These are phyloP conservation scores for Fistulinella prunicolor DNA, from an alignment of 768 basidiomycete species.

Conservation along the genomic window DNA sequence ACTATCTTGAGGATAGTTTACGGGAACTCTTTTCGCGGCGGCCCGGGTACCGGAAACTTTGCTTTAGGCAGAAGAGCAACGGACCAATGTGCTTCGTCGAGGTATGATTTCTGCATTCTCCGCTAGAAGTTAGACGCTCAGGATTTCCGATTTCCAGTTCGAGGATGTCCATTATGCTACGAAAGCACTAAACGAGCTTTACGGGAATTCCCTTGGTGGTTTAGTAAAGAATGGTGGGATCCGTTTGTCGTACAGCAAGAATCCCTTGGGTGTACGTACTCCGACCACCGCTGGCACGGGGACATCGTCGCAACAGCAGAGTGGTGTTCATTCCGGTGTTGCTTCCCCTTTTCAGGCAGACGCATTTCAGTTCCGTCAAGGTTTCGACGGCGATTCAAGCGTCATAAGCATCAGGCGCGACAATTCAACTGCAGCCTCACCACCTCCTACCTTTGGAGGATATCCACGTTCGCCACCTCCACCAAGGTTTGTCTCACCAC, in stretches of 20 bases:
- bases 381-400: constrained; percentile 25
- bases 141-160: constrained; percentile 51
- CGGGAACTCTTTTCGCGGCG: constrained; percentile 76
- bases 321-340: constrained; percentile 15
- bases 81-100: constrained; percentile 99
- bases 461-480: constrained; percentile 35
- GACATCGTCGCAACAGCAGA: constrained; percentile 28
- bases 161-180: constrained; percentile 86
- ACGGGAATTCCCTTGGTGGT: constrained; percentile 88
- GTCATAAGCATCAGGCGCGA: constrained; percentile 24
- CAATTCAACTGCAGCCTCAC: constrained; percentile 21
- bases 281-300: constrained; percentile 53
- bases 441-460: constrained; percentile 23
- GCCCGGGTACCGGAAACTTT: constrained; percentile 86
- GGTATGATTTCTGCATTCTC: constrained; percentile 41
- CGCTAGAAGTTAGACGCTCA: background rate
- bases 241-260: constrained; percentile 95
- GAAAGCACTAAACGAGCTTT: constrained; percentile 83
- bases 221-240: constrained; percentile 96
- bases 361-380: constrained; percentile 29
- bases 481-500: constrained; percentile 34
- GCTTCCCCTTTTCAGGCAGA: constrained; percentile 30
- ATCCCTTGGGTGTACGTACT: constrained; percentile 90
- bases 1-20: constrained; percentile 84
- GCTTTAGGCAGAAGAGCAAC: constrained; percentile 93